A percentile compares a stretch with the other conserved stretches of the same genome.
Evolutionary conservation across 2,329 filamentous ascomycete genomes (phyloP).

Genomic region (Cytospora schulzeri): DNA sequence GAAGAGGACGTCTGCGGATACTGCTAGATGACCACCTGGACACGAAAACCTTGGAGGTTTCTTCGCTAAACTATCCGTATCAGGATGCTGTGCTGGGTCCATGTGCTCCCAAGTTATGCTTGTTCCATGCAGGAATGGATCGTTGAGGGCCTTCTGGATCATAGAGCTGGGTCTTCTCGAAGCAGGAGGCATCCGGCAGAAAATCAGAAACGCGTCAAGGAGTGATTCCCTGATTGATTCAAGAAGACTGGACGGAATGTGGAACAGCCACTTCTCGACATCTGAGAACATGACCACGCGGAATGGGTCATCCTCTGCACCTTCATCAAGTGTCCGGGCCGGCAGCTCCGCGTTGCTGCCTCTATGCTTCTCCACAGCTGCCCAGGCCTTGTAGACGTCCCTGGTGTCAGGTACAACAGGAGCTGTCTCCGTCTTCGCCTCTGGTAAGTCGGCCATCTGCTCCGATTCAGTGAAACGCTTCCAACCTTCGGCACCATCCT

Average conservation of each 20-base stretch:
- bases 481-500: conserved; percentile 74
- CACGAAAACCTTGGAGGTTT: conserved; percentile 34
- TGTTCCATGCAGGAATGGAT: conserved; percentile 53
- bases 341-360: conserved; percentile 58
- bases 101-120: conserved; percentile 31
- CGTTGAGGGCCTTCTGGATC: conserved; percentile 45
- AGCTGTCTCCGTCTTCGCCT: conserved; percentile 36
- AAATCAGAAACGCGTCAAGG: conserved; percentile 71
- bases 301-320: conserved; percentile 78
- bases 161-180: conserved; percentile 30
- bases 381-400: conserved; percentile 56
- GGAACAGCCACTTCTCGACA: conserved; percentile 63
- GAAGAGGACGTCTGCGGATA: conserved; percentile 58
- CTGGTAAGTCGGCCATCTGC: conserved; percentile 44
- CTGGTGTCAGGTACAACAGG: conserved; percentile 36
- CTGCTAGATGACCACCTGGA: conserved; percentile 34
- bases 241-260: conserved; percentile 46
- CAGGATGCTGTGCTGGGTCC: neutral
- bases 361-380: conserved; percentile 54
- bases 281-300: conserved; percentile 81
- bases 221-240: conserved; percentile 48
- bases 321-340: conserved; percentile 74
- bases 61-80: conserved; percentile 15
- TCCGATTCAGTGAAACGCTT: conserved; percentile 45
- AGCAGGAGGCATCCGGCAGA: conserved; percentile 64